Evolutionary conservation across 1,284 basidiomycete genomes (phyloP).

Genomic region (Paramarasmius palmivorus): DNA sequence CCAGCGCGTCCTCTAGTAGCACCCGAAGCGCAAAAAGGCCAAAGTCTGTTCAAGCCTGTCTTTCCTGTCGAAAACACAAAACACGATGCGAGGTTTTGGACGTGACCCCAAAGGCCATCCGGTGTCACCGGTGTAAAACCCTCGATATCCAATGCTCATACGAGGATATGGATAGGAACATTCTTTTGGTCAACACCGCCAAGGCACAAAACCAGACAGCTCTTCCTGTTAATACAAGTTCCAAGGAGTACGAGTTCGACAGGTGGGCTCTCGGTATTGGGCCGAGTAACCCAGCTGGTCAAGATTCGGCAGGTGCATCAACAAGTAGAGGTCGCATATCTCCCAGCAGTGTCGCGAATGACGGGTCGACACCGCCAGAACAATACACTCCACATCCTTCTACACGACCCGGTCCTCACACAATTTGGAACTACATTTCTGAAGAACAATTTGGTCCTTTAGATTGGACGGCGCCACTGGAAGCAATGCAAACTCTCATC

Average conservation of each 20-base stretch:
- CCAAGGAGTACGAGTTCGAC: not conserved
- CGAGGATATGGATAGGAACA: slow-evolving; percentile 24
- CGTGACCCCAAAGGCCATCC: slow-evolving; percentile 25
- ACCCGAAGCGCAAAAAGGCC: slow-evolving; percentile 28
- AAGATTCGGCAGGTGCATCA: not conserved
- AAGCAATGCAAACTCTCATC: slow-evolving; percentile 18
- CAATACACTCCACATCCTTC: not conserved
- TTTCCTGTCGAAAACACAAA: slow-evolving; percentile 42
- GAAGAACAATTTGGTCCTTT: slow-evolving; percentile 2
- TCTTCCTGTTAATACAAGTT: too few relatives aligned
- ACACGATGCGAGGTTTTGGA: slow-evolving; percentile 46
- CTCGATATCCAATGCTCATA: slow-evolving; percentile 40
- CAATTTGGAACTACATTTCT: slow-evolving; percentile 14
- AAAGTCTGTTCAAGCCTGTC: slow-evolving; percentile 38
- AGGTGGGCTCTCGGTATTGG: slow-evolving; percentile 1
- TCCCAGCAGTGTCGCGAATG: not conserved
- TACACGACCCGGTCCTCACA: slow-evolving; percentile 5
- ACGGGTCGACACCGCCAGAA: not conserved
- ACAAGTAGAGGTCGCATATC: not conserved
- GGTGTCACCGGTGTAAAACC: slow-evolving; percentile 45
- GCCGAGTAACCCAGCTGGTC: not conserved
- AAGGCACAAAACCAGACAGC: not conserved
- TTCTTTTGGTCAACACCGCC: slow-evolving; percentile 6
- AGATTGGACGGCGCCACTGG: slow-evolving; percentile 26
- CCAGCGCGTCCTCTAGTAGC: not conserved